Evolutionary conservation across 108 stramenopile species (phyloP).

Genomic region (Cyclotella kingstonii): DNA sequence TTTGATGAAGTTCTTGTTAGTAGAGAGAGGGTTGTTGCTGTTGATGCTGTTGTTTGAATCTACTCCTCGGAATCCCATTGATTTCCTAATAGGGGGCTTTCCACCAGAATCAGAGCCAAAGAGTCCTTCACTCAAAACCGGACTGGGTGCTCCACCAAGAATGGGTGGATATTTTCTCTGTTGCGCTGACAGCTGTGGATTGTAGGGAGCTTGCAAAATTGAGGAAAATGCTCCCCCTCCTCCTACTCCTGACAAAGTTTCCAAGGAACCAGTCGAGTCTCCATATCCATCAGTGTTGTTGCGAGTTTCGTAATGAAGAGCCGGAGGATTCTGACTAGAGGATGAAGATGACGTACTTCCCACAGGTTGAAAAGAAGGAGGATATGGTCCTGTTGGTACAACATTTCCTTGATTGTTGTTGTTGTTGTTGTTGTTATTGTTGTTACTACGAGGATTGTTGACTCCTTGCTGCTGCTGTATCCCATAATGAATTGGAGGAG

Average conservation of each 20-base stretch:
- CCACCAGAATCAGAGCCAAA: constrained; percentile 1
- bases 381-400: constrained; percentile 29
- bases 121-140: constrained; percentile 3
- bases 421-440: neutral
- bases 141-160: constrained; percentile 31
- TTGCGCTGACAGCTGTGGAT: constrained; percentile 23
- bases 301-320: neutral
- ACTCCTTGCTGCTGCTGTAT: no score
- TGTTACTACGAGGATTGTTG: no score
- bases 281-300: constrained; percentile 12
- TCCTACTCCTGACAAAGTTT: neutral
- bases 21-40: neutral
- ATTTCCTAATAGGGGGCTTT: neutral
- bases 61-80: neutral
- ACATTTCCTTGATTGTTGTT: constrained; percentile 9
- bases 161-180: constrained; percentile 42
- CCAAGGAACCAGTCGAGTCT: neutral
- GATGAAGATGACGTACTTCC: no score
- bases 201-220: constrained; percentile 33
- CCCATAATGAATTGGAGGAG: constrained; percentile 4
- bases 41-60: neutral
- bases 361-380: constrained; percentile 24
- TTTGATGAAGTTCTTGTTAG: neutral
- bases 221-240: constrained; percentile 16
- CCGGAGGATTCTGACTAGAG: neutral